Evolutionary conservation across 2,329 filamentous ascomycete genomes (phyloP), one percentile per base, ranked within the genome.

Genomic region (Cyanodermella asteris): DNA sequence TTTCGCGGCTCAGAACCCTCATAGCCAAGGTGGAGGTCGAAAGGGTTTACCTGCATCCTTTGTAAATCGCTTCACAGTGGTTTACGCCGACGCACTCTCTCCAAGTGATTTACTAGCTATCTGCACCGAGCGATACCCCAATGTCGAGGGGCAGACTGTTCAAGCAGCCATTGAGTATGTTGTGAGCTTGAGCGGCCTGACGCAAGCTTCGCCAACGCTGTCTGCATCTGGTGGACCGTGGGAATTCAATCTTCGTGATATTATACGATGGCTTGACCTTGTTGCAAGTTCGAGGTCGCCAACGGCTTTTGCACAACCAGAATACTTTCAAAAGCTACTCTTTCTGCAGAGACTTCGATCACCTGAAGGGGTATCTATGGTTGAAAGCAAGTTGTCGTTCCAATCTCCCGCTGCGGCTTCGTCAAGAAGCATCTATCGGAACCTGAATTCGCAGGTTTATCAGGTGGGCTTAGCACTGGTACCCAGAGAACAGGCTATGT

Each of bases 21-120:
- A 97, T 48, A 80, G 93, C 39, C 87, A 97, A 49, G 87, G 87
- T 29, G 84, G 87, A 34, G 87, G 87, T 7, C 68, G 87, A 37
- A 97, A 97, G 49, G 87, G 87, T 19, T 55, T 97, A 18, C 87
- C 87, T 2, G 76, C 75, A 29, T 94, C 87, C 1, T 97, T 97
- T 40, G 87, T 97, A 33, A 94, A 97, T 45, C 75, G 90, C 22
- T 97, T 97, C 45, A 87, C 90, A 18, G 84, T 97, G 11, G 90
- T 97, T 0, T 94, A 94, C 49, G 81, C 87, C 29, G 87, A 97
- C 41, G 65, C 81, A 4, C 87, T 97, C 44, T 73, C 64, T 10
- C 59, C 73, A 14, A 63, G 77, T 16, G 87, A 97, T 52, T 51
- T 97, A 30, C 61, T 72, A 31, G 55, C 74, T 23, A 94, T 97